A percentile compares a stretch with the other conserved stretches of the same genome.
Evolutionary conservation across 2,329 filamentous ascomycete species (phyloP).

Genomic region (Cordyceps militaris): DNA sequence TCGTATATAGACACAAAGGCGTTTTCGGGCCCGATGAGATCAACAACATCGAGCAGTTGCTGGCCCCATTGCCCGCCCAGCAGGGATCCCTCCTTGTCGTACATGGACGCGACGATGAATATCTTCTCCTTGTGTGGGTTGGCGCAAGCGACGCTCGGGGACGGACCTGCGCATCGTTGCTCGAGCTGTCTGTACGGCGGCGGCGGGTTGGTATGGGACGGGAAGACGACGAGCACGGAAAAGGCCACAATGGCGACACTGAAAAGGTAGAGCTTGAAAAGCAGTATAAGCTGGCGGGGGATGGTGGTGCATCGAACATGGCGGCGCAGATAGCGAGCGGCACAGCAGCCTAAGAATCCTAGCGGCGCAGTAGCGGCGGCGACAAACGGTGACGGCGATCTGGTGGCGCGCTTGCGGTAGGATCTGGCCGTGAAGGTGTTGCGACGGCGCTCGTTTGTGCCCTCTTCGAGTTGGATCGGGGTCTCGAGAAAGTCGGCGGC

Average conservation of each 20-base stretch:
- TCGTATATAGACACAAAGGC: conserved; percentile 69
- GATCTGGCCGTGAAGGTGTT: not conserved
- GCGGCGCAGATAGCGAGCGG: conserved; percentile 1
- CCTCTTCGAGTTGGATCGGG: not conserved
- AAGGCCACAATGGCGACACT: conserved; percentile 26
- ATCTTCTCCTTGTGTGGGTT: conserved; percentile 51
- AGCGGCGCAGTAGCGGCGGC: not conserved
- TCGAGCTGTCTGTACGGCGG: conserved; percentile 30
- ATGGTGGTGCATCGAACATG: not conserved
- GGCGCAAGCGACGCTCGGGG: conserved; percentile 27
- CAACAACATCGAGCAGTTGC: conserved; percentile 52
- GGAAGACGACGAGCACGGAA: conserved; percentile 31
- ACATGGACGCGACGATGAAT: conserved; percentile 67
- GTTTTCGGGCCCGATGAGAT: conserved; percentile 59
- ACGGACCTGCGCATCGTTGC: conserved; percentile 23
- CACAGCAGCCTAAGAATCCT: conserved; percentile 1
- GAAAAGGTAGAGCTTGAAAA: conserved; percentile 21
- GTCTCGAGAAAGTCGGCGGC: not conserved
- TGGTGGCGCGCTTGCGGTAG: conserved; percentile 1
- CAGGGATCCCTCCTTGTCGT: conserved; percentile 54
- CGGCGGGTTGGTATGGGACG: conserved; percentile 36
- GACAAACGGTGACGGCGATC: conserved; percentile 6
- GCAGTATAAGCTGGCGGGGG: not conserved
- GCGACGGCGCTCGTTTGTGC: not conserved
- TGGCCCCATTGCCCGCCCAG: conserved; percentile 58